Base-by-base conservation (phyloP, 306 rosid species). In the Adenanthera pavonina region DNA sequence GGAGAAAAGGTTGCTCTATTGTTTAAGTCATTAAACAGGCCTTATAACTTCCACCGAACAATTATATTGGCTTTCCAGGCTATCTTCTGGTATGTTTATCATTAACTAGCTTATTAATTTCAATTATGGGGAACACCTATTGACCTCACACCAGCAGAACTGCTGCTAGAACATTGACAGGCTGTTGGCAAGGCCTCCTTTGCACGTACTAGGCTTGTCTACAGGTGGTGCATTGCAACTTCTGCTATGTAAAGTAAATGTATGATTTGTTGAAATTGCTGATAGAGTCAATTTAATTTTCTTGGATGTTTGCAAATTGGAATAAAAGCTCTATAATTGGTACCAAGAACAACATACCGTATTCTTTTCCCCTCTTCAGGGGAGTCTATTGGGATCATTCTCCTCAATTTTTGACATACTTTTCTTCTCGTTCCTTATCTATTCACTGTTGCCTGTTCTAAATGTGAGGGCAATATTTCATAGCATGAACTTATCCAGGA, bases 401-500 rank as follows among this genome's bases (percentile, higher is more conserved):
- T 44, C 30, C 14, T 8, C 20, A 0, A 71, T 0, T 75, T 74
- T 54, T 34, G 19, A 44, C 51, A 15, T 44, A 43, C 69, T 35
- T 34, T 20, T 54, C 46, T 7, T 12, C 13, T 54, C 25, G 47
- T 71, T 43, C 65, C 60, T 6, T 74, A 61, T 60, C 20, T 73
- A 43, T 75, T 56, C 41, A 33, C 59, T 41, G 5, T 43, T 75
- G 17, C 54, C 13, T 40, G 16, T 65, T 74, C 47, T 13, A 15
- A 62, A 53, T 53, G 60, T 16, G 20, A 25, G 30, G 30, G 30
- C 2, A 25, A 53, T 53, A 17, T 53, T n/a, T 17, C 6, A 53
- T 53, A 30, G 66, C 38, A 60, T 60, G 14, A 60, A 2, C 68
- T 34, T 35, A 64, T 20, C 74, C 48, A 51, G 72, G 74, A 75